Evolutionary conservation across 2,329 filamentous ascomycete species (phyloP).

Genomic region (Xylariomycetidae sp.): DNA sequence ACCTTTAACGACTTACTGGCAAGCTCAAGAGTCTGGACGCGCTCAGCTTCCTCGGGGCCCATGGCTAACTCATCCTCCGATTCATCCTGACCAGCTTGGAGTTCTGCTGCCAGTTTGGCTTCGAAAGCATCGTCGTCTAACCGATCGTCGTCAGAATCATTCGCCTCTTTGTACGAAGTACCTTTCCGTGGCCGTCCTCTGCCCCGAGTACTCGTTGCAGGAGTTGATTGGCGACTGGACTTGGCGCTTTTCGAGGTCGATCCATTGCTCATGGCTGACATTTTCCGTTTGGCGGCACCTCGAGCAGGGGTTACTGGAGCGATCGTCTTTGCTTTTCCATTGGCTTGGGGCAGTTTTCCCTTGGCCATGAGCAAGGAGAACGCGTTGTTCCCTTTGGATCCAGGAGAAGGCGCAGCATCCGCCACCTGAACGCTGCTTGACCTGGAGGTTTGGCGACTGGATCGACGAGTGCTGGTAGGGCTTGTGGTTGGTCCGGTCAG

Average conservation of each 20-base stretch:
- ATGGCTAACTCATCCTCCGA: slow-evolving; percentile 36
- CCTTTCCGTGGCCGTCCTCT: slow-evolving; percentile 46
- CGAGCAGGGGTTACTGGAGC: slow-evolving; percentile 11
- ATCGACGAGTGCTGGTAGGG: slow-evolving; percentile 27
- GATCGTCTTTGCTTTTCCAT: slow-evolving; percentile 12
- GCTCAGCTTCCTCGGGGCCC: slow-evolving; percentile 63
- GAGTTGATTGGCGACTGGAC: slow-evolving; percentile 70
- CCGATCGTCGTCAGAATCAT: slow-evolving; percentile 54
- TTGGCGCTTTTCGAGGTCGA: slow-evolving; percentile 61
- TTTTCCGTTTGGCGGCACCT: slow-evolving; percentile 31
- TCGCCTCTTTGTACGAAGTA: slow-evolving; percentile 45
- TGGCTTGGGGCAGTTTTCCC: slow-evolving; percentile 18
- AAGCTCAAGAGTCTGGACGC: slow-evolving; percentile 62
- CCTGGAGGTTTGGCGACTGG: slow-evolving; percentile 34
- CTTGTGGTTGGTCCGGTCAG: slow-evolving; percentile 49
- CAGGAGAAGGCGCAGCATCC: slow-evolving; percentile 14
- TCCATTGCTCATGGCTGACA: slow-evolving; percentile 24
- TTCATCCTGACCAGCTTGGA: slow-evolving; percentile 33
- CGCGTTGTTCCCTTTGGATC: slow-evolving; percentile 36
- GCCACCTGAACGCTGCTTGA: slow-evolving; percentile 26
- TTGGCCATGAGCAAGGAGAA: slow-evolving; percentile 51
- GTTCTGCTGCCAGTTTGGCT: slow-evolving; percentile 62
- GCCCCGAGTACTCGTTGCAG: slow-evolving; percentile 32
- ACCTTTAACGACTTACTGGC: slow-evolving; percentile 56
- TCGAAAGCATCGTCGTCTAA: slow-evolving; percentile 84